Conservation (phyloP, 75 land plant genomes). For the Adiantum capillusveneris region DNA sequence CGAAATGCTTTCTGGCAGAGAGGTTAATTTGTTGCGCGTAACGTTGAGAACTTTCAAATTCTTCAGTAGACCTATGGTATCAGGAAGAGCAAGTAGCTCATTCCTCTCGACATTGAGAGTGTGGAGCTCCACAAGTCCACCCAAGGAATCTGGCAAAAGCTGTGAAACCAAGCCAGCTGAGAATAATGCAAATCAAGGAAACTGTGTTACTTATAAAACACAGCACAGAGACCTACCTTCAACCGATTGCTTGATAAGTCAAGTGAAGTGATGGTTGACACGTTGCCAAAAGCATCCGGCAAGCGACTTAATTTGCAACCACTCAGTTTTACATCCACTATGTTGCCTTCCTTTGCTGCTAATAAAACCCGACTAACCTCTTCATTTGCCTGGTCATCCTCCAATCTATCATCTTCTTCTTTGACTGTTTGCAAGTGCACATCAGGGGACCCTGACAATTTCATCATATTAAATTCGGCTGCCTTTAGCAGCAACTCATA, state of each 20-base stretch:
- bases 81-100: conserved; percentile 59
- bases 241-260: conserved; percentile 64
- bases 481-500: conserved; percentile 58
- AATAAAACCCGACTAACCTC: conserved; percentile 46
- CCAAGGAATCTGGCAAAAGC: conserved; percentile 75
- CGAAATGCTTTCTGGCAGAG: conserved; percentile 68
- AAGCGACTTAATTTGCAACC: conserved; percentile 33
- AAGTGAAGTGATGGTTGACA: conserved; percentile 36
- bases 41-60: conserved; percentile 58
- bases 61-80: conserved; percentile 69
- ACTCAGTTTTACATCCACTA: conserved; percentile 49
- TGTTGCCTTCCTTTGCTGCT: conserved; percentile 24
- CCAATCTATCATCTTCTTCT: conserved; percentile 7
- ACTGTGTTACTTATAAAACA: background rate
- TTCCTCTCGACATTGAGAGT: conserved; percentile 53
- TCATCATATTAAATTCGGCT: conserved; percentile 53
- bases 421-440: background rate
- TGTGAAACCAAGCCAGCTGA: conserved; percentile 18
- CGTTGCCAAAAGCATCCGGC: conserved; percentile 71
- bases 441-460: conserved; percentile 32
- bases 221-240: conserved; percentile 33
- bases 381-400: conserved; percentile 29
- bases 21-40: conserved; percentile 54
- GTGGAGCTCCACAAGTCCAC: conserved; percentile 56
- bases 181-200: background rate